Percentiles rank a stretch among this genome's conserved stretches.
Evolutionary conservation across 2,329 filamentous ascomycete species (phyloP).

Genomic region (Rugonectria rugulosa): DNA sequence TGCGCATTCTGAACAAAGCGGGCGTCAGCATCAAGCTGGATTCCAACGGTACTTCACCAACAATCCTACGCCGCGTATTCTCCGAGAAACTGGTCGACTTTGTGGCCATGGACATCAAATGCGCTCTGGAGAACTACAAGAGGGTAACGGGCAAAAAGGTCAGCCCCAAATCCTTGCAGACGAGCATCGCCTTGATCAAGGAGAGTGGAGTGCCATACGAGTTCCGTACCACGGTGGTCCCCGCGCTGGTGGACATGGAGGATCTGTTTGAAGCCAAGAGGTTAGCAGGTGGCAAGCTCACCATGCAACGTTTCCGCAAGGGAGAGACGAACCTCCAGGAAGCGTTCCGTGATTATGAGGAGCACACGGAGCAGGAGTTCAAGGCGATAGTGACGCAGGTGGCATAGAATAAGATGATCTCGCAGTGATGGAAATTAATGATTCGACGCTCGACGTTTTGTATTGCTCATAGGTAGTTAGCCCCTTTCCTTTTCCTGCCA

Average conservation of each 20-base stretch:
- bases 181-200: conserved; percentile 31
- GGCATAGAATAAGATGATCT: neutral
- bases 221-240: conserved; percentile 35
- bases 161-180: conserved; percentile 23
- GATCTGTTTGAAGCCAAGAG: conserved; percentile 35
- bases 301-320: conserved; percentile 32
- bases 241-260: conserved; percentile 30
- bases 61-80: conserved; percentile 9
- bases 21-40: conserved; percentile 30
- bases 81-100: conserved; percentile 26
- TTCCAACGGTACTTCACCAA: conserved; percentile 28
- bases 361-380: conserved; percentile 34
- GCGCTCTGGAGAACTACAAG: conserved; percentile 34
- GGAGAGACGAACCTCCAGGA: conserved; percentile 16
- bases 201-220: conserved; percentile 28
- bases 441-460: too few species aligned
- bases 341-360: conserved; percentile 11
- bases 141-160: conserved; percentile 28
- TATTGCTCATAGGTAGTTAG: too few species aligned
- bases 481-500: too few species aligned
- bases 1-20: conserved; percentile 24
- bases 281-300: conserved; percentile 31
- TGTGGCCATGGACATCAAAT: conserved; percentile 37
- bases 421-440: neutral
- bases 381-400: conserved; percentile 26